These are phyloP conservation scores for Berberis thunbergii DNA, from an alignment of 164 flowering plant species.

Conservation along the genomic window DNA sequence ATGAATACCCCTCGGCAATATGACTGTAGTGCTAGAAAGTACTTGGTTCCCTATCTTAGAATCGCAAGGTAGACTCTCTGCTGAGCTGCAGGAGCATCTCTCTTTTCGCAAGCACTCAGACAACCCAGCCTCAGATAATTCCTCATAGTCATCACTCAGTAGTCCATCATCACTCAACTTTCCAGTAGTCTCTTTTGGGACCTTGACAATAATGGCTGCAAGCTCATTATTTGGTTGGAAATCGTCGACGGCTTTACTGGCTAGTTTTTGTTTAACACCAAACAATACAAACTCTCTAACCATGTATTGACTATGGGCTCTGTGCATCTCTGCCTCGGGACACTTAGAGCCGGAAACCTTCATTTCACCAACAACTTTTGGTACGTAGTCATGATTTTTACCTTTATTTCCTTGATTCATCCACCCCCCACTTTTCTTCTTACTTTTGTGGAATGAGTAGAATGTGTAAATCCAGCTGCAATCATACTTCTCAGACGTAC, in stretches of 20 bases:
- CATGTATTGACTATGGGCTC: constrained; percentile 10
- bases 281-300: constrained; percentile 46
- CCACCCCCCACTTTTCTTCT: constrained; percentile 63
- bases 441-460: constrained; percentile 51
- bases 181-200: constrained; percentile 9
- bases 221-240: constrained; percentile 42
- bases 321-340: constrained; percentile 9
- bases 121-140: too few relatives aligned
- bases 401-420: constrained; percentile 48
- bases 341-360: constrained; percentile 27
- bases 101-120: constrained; percentile 7
- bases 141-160: too few relatives aligned
- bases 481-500: constrained; percentile 31
- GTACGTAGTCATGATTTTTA: constrained; percentile 36
- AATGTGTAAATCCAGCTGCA: constrained; percentile 35
- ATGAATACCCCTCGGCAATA: constrained; percentile 76
- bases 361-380: constrained; percentile 66
- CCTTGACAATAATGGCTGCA: constrained; percentile 59
- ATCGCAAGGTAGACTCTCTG: constrained; percentile 8
- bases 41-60: neutral
- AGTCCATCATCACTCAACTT: too few relatives aligned
- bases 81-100: constrained; percentile 9
- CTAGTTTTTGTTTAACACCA: constrained; percentile 27
- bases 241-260: constrained; percentile 17
- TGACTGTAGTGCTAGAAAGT: constrained; percentile 24